Evolutionary conservation across 495 filamentous ascomycete genomes (phyloP), one percentile per base, ranked within the genome.

Genomic region (Bacidia gigantensis): DNA sequence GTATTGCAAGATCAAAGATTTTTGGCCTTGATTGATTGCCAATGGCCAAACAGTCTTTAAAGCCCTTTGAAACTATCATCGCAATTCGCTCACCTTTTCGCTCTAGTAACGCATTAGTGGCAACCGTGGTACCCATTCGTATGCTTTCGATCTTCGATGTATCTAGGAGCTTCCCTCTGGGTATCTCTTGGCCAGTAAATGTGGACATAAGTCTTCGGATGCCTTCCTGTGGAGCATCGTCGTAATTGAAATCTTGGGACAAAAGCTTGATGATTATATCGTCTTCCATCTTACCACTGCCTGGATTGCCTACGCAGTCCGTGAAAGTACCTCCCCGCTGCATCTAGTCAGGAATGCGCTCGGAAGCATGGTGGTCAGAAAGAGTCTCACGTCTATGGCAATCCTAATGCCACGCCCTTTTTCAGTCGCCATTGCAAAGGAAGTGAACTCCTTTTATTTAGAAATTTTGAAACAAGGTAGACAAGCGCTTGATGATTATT

Each of bases 31-130:
- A 84, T 62, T 93, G 87, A 64, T 90, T 89, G 17, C 86, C 86
- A 53, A 90, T 92, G 35, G 85, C 81, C 20, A 97, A 73, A 56
- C 90, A 87, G 66, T 98, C 92, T 46, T 81, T 83, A 68, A 98
- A 98, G 0, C 92, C 92, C 62, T 87, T 84, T 1, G 93, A 96
- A 10, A 93, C 88, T 20, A 97, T 76, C 59, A 98, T 74, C 2
- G 83, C 92, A 54, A 93, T 94, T 58, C 80, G 80, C 66, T 95
- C 92, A 3, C 92, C 92, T 67, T 97, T 98, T 52, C 92, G 69
- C 67, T 98, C 93, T 1, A 98, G 72, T 51, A 98, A 67, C n/a
- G 86, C 87, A 64, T 93, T 93, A 12, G 87, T 93, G 0, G 87
- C 87, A 23, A 93, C 87, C 2, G 87, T 93, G 18, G 87, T 93